phyloP scores from a whole-genome alignment of 2,329 filamentous ascomycete species.

The Colletotrichum siamense region DNA sequence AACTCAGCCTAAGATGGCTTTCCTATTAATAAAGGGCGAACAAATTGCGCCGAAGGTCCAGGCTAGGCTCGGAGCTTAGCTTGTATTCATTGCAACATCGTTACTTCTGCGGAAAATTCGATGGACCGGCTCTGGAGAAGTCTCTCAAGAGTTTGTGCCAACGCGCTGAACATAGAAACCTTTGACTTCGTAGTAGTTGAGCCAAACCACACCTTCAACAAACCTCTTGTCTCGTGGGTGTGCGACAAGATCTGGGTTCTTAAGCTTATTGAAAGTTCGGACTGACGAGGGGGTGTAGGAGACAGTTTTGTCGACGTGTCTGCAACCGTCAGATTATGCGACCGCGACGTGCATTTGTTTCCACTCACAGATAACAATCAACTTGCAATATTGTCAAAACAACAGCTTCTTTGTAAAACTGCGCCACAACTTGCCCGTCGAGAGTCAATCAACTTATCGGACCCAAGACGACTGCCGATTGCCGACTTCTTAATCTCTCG shows the following conservation, averaged over 20 bases:
- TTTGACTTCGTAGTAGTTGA: not conserved
- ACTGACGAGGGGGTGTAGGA: not conserved
- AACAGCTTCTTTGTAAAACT: not conserved
- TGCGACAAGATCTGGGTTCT: not conserved
- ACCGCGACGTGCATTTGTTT: not conserved
- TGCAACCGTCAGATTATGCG: not conserved
- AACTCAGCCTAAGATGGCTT: not conserved
- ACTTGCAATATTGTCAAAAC: not conserved
- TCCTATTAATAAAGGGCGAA: fast-evolving
- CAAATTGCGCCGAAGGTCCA: fast-evolving
- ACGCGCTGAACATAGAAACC: fast-evolving
- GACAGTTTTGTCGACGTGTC: not conserved
- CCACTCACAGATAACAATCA: not conserved
- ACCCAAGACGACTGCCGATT: not conserved
- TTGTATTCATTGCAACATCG: not conserved
- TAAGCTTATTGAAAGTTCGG: not conserved
- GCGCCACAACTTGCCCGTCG: not conserved
- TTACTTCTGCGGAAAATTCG: fast-evolving
- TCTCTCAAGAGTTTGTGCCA: not conserved
- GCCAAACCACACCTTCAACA: not conserved
- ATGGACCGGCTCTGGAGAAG: not conserved
- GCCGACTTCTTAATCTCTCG: not conserved
- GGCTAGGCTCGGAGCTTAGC: not conserved
- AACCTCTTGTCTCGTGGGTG: not conserved
- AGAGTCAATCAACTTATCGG: no score